These are phyloP conservation scores for Hypoxylon sp. DNA, from an alignment of 2,329 filamentous ascomycete genomes.

Conservation along the genomic window DNA sequence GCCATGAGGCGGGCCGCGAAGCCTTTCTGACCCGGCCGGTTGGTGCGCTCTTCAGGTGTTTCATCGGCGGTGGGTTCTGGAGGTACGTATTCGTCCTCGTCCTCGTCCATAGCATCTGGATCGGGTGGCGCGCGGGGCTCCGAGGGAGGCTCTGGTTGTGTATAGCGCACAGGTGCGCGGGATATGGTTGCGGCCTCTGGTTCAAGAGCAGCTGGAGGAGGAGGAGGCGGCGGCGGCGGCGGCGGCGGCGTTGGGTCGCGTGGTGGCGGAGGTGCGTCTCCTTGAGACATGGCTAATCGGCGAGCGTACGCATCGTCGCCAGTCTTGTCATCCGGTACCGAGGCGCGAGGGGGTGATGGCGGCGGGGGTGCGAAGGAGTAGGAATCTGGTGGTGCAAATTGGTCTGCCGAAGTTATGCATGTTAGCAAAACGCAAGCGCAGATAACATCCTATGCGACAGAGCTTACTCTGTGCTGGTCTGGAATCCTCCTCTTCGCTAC, in stretches of 20 bases:
- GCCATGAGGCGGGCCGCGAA: conserved; percentile 91
- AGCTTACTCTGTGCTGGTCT: conserved; percentile 54
- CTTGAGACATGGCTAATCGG: conserved; percentile 69
- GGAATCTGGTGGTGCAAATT: conserved; percentile 71
- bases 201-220: conserved; percentile 55
- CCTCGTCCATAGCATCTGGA: conserved; percentile 56
- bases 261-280: conserved; percentile 49
- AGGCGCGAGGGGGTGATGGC: conserved; percentile 60
- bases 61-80: conserved; percentile 34
- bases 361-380: conserved; percentile 71
- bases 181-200: conserved; percentile 74
- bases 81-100: conserved; percentile 51
- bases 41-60: conserved; percentile 63
- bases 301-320: conserved; percentile 78
- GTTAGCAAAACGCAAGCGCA: conserved; percentile 34
- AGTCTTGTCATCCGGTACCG: conserved; percentile 68
- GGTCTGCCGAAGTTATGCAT: conserved; percentile 56
- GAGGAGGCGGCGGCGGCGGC: conserved; percentile 55
- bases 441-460: background rate
- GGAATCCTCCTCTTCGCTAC: conserved; percentile 53
- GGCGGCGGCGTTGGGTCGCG: conserved; percentile 47
- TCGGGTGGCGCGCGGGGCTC: conserved; percentile 57
- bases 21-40: conserved; percentile 81
- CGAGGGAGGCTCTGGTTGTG: conserved; percentile 63
- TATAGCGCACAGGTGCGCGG: conserved; percentile 82